Evolutionary conservation across 2,329 filamentous ascomycete genomes (phyloP).

Genomic region (Aspergillus nomiae): DNA sequence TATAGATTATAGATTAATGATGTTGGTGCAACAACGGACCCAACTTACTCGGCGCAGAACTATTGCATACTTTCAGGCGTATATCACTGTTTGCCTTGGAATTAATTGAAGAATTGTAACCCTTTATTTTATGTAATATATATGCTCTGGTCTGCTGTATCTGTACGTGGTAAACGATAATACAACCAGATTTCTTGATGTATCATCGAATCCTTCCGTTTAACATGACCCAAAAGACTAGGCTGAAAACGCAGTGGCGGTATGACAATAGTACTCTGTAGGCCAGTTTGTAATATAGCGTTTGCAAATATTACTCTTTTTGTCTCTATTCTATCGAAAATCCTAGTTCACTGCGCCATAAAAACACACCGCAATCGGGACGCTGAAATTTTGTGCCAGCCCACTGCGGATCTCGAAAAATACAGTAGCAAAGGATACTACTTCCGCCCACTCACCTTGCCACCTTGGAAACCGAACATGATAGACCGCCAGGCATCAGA

Average conservation of each 20-base stretch:
- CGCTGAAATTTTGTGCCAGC: slow-evolving; percentile 16
- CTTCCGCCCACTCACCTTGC: background rate
- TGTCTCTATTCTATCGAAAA: slow-evolving; percentile 1
- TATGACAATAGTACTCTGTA: background rate
- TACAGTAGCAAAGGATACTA: slow-evolving; percentile 1
- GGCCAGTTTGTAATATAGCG: background rate
- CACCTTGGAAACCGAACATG: background rate
- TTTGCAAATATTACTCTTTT: background rate
- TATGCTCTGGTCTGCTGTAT: background rate
- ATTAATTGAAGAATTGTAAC: background rate
- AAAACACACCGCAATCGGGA: slow-evolving; percentile 21
- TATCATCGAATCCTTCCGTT: background rate
- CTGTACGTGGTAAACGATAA: background rate
- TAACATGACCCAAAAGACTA: background rate
- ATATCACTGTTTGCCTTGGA: background rate
- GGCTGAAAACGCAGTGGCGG: background rate
- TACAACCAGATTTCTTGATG: background rate
- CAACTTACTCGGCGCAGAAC: background rate
- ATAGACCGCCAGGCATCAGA: background rate
- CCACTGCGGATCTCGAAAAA: slow-evolving; percentile 26
- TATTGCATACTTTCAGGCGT: background rate
- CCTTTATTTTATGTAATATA: background rate
- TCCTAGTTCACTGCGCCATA: slow-evolving; percentile 11
- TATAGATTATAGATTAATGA: background rate
- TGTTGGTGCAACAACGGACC: background rate